Base-by-base conservation (phyloP, 2,329 filamentous ascomycete species). In the Myriosclerotinia scirpicola region DNA sequence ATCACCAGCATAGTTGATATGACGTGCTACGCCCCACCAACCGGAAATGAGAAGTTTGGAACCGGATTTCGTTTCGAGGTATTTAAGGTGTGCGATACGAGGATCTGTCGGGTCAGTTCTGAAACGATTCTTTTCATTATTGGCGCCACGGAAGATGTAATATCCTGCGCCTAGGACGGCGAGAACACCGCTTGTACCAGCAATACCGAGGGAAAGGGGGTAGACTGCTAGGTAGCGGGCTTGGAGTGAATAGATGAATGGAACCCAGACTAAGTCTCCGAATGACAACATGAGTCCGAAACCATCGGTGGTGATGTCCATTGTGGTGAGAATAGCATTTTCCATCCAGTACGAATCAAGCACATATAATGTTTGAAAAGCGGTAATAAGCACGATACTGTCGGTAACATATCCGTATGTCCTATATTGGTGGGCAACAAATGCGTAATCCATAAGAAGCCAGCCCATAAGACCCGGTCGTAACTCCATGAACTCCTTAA, bases 271-370 rank as follows among this genome's bases (percentile, higher is more conserved):
- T 7, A 97, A 83, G 74, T 98, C 94, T 66, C 93, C 94, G 76
- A 97, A 97, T 2, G 91, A 83, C 44, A 98, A 84, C 94, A 98
- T 98, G 81, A 92, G 92, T 64, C 94, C 94, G 73, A 98, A 97
- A 7, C 94, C 94, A 73, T 98, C 94, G 53, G 88, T 91, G 62
- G 90, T 96, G 71, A 97, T 90, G 76, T 98, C 94, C 80, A 98
- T 97, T 42, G 93, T 97, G 1, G 93, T 97, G 70, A 97, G 81
- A 69, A 97, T 90, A 2, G 92, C 90, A 0, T 91, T 84, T 78
- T 98, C 94, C 85, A 94, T 95, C 81, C 89, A 93, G 70, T 92
- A 87, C 9, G 88, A 87, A 76, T 98, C 94, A 46, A 97, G 80
- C 7, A 93, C 87, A 78, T 98, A 98, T 67, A 96, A 79, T 0